These are phyloP conservation scores for Sungouiozyma ichnusensis DNA, from an alignment of 805 yeast species.

Conservation along the genomic window DNA sequence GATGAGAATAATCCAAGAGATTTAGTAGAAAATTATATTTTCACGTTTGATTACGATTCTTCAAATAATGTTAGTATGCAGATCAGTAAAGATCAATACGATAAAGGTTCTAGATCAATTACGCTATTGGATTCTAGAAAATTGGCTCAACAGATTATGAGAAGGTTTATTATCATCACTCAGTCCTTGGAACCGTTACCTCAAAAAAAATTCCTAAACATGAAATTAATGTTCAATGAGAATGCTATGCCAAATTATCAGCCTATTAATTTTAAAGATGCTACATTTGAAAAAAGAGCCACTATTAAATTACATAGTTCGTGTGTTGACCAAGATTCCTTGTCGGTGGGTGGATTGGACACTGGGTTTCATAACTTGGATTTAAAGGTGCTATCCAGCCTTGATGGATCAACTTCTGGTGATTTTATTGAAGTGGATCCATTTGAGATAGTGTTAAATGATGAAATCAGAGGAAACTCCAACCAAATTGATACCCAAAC, in stretches of 20 bases:
- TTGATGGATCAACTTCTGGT: constrained; percentile 8
- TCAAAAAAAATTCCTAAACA: constrained; percentile 34
- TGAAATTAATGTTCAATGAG: constrained; percentile 42
- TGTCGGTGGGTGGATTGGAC: constrained; percentile 25
- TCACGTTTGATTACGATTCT: constrained; percentile 34
- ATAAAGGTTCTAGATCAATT: constrained; percentile 8
- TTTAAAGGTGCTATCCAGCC: constrained; percentile 23
- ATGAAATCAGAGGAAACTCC: neutral
- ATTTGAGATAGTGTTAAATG: constrained; percentile 10
- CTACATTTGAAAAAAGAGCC: constrained; percentile 29
- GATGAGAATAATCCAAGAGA: constrained; percentile 35
- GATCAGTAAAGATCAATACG: constrained; percentile 1
- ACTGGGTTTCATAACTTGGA: constrained; percentile 27
- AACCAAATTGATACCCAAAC: constrained; percentile 21
- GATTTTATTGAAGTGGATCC: constrained; percentile 15
- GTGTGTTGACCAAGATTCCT: constrained; percentile 7
- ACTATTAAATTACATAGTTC: constrained; percentile 20
- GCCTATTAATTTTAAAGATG: constrained; percentile 39
- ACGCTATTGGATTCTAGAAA: constrained; percentile 32
- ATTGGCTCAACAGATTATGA: constrained; percentile 39
- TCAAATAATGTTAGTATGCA: neutral
- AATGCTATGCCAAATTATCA: constrained; percentile 38
- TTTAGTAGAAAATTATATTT: constrained; percentile 41
- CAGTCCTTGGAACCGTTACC: constrained; percentile 47
- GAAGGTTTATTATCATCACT: constrained; percentile 41